Percentiles rank a stretch among this genome's conserved stretches.
phyloP scores from a whole-genome alignment of 1,284 basidiomycete species.

The Lentinula novae-zelandiae region DNA sequence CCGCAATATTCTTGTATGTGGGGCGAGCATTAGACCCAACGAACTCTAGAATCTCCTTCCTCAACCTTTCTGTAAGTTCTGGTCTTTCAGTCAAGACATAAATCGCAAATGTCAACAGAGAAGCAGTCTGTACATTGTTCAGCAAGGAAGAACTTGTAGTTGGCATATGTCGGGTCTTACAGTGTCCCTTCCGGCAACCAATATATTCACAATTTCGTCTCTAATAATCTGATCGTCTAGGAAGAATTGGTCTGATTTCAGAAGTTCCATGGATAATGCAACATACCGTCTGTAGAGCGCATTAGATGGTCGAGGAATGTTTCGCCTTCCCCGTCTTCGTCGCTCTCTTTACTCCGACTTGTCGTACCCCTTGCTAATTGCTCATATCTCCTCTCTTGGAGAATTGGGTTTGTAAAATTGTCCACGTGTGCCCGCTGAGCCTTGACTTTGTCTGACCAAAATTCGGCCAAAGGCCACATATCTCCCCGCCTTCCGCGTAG shows the following conservation, averaged over 20 bases:
- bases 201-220: constrained; percentile 38
- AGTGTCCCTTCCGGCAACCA: constrained; percentile 37
- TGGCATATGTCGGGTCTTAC: constrained; percentile 19
- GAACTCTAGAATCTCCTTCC: constrained; percentile 37
- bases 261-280: neutral
- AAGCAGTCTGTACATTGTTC: constrained; percentile 30
- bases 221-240: constrained; percentile 32
- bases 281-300: constrained; percentile 30
- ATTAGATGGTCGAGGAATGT: constrained; percentile 38
- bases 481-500: constrained; percentile 24
- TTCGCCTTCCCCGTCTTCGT: constrained; percentile 27
- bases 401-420: constrained; percentile 38
- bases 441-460: constrained; percentile 31
- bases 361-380: constrained; percentile 6
- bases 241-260: neutral
- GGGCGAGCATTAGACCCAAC: constrained; percentile 30
- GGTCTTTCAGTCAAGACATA: constrained; percentile 49
- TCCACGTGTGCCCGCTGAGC: constrained; percentile 26
- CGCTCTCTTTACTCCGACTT: constrained; percentile 7
- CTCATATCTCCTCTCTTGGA: constrained; percentile 23
- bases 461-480: constrained; percentile 35
- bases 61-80: constrained; percentile 30
- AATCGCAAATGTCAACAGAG: constrained; percentile 35
- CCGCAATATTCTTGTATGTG: constrained; percentile 27
- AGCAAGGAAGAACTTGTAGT: neutral